Evolutionary conservation across 2,329 filamentous ascomycete genomes (phyloP).

Genomic region (Trichophyton simii): DNA sequence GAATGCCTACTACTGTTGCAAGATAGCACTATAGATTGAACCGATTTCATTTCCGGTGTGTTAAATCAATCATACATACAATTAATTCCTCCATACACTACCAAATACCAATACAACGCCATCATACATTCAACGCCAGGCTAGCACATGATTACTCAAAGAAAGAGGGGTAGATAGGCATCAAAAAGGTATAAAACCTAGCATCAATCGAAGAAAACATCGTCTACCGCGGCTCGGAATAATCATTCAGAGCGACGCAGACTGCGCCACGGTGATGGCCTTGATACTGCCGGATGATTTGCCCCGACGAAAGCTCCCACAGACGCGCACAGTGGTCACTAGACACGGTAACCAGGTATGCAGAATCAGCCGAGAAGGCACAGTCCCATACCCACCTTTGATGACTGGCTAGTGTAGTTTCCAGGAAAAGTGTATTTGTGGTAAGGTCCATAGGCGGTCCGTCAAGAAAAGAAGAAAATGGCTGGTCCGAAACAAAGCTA

Average conservation of each 20-base stretch:
- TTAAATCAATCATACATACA: neutral
- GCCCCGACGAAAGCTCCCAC: constrained; percentile 78
- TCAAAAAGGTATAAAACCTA: neutral
- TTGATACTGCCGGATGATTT: constrained; percentile 89
- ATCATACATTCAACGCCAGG: constrained; percentile 1
- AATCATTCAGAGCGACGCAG: constrained; percentile 86
- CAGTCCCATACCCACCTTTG: constrained; percentile 98
- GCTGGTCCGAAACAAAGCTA: constrained; percentile 13
- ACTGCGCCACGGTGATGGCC: constrained; percentile 86
- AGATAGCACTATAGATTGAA: neutral
- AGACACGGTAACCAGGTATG: constrained; percentile 85
- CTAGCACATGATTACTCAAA: neutral
- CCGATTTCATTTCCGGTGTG: neutral
- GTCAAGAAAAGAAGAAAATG: constrained; percentile 26
- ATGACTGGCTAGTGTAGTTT: constrained; percentile 78
- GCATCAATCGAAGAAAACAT: neutral
- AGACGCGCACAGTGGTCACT: constrained; percentile 85
- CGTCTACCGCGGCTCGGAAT: constrained; percentile 37
- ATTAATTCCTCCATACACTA: neutral
- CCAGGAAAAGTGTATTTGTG: constrained; percentile 54
- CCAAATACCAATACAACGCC: neutral
- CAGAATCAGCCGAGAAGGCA: constrained; percentile 83
- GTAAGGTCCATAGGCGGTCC: constrained; percentile 31
- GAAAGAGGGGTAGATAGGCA: neutral
- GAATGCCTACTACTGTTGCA: too few relatives aligned